Evolutionary conservation across 2,329 filamentous ascomycete species (phyloP).

Genomic region (Botrytis paeoniae): DNA sequence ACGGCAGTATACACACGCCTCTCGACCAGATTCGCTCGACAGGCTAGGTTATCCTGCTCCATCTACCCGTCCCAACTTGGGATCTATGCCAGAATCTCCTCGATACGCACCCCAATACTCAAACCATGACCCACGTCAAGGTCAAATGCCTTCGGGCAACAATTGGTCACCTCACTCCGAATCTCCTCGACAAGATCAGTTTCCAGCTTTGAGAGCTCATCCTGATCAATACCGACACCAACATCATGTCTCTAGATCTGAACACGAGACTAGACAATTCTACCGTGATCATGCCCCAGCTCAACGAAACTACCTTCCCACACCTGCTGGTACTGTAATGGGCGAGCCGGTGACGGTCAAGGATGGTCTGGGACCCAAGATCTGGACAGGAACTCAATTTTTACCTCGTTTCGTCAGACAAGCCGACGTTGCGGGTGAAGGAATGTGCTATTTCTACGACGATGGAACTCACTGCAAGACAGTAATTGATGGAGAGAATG

Average conservation of each 20-base stretch:
- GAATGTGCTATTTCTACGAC: constrained; percentile 81
- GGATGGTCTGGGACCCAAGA: constrained; percentile 63
- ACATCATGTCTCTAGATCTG: constrained; percentile 26
- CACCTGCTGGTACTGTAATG: constrained; percentile 29
- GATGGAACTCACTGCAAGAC: constrained; percentile 81
- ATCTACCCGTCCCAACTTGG: constrained; percentile 21
- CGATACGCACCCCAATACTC: constrained; percentile 31
- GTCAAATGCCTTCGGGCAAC: constrained; percentile 26
- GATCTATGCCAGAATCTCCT: constrained; percentile 33
- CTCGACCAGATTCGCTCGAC: constrained; percentile 31
- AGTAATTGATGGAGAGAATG: constrained; percentile 77
- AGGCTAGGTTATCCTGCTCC: constrained; percentile 32
- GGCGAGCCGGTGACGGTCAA: constrained; percentile 43
- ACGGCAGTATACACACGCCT: constrained; percentile 27
- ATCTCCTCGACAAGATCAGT: constrained; percentile 29
- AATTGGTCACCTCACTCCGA: constrained; percentile 36
- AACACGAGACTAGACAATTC: constrained; percentile 27
- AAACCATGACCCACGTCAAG: constrained; percentile 23
- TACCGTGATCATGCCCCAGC: constrained; percentile 30
- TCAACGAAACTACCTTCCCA: constrained; percentile 30
- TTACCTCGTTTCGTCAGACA: constrained; percentile 62
- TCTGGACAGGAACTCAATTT: constrained; percentile 67
- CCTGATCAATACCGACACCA: constrained; percentile 25
- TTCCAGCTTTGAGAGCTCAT: constrained; percentile 33
- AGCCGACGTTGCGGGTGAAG: constrained; percentile 71